A percentile compares a stretch with the other conserved stretches of the same genome.
Evolutionary conservation across 2,329 filamentous ascomycete species (phyloP).

Genomic region (Penicillium sp.): DNA sequence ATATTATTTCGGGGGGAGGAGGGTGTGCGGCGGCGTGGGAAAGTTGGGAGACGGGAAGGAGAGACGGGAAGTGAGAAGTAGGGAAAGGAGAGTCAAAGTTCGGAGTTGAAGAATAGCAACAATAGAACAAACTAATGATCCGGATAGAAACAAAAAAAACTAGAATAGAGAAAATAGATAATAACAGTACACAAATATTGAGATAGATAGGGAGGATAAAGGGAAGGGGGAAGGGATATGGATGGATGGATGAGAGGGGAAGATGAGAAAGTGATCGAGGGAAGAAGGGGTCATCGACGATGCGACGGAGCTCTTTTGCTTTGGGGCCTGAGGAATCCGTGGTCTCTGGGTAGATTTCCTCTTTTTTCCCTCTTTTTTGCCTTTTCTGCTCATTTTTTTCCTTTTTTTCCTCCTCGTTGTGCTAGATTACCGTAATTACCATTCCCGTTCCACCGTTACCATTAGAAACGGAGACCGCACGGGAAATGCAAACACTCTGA

Average conservation of each 20-base stretch:
- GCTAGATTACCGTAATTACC: neutral
- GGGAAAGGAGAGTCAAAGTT: slow-evolving; percentile 21
- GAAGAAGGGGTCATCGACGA: slow-evolving; percentile 27
- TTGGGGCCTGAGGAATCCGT: slow-evolving; percentile 27
- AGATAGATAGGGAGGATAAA: slow-evolving; percentile 16
- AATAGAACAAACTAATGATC: slow-evolving; percentile 17
- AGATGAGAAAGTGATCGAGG: slow-evolving; percentile 9
- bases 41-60: slow-evolving; percentile 22
- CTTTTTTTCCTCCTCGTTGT: slow-evolving; percentile 6
- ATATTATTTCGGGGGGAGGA: slow-evolving; percentile 17
- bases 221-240: slow-evolving; percentile 13
- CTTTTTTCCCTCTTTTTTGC: slow-evolving; percentile 20
- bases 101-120: slow-evolving; percentile 11
- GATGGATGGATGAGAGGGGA: neutral
- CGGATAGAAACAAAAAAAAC: neutral
- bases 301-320: slow-evolving; percentile 26
- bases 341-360: slow-evolving; percentile 17
- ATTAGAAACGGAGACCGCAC: slow-evolving; percentile 11
- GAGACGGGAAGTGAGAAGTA: slow-evolving; percentile 12
- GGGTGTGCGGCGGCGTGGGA: slow-evolving; percentile 17
- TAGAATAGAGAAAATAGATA: slow-evolving; percentile 17
- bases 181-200: slow-evolving; percentile 22
- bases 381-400: slow-evolving; percentile 15
- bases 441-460: slow-evolving; percentile 9
- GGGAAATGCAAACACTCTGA: slow-evolving; percentile 28